These are phyloP conservation scores for Arabidopsis arenosa DNA, from an alignment of 345 rosid genomes.

Conservation along the genomic window DNA sequence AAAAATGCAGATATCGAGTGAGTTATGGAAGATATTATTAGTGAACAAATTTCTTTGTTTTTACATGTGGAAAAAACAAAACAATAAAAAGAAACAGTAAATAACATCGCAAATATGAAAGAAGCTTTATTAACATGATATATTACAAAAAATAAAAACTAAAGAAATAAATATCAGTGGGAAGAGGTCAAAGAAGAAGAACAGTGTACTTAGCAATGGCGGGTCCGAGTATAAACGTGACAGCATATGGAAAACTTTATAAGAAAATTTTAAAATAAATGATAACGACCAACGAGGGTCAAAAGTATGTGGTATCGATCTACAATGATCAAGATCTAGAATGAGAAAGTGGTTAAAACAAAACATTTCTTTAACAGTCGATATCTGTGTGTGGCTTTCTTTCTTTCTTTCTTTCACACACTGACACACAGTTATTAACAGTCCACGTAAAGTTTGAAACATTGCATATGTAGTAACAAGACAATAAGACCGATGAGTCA, in stretches of 20 bases:
- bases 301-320: not conserved
- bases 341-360: not conserved
- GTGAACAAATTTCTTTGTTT: not conserved
- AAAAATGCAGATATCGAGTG: not conserved
- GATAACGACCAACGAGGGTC: not conserved
- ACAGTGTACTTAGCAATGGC: not conserved
- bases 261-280: not conserved
- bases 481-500: conserved; percentile 10
- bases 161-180: not conserved
- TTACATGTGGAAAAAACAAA: not conserved
- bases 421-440: not conserved
- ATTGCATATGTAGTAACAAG: not conserved
- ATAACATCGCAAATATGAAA: not conserved
- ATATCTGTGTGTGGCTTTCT: not conserved
- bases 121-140: not conserved
- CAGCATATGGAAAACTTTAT: not conserved
- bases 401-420: not conserved
- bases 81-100: not conserved
- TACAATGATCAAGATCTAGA: not conserved
- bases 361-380: not conserved
- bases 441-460: not conserved
- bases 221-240: conserved; percentile 14
- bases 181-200: conserved; percentile 32
- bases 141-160: not conserved
- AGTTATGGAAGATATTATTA: not conserved